Evolutionary conservation across 331 rosid species (phyloP).

Genomic region (Cydonia oblonga): DNA sequence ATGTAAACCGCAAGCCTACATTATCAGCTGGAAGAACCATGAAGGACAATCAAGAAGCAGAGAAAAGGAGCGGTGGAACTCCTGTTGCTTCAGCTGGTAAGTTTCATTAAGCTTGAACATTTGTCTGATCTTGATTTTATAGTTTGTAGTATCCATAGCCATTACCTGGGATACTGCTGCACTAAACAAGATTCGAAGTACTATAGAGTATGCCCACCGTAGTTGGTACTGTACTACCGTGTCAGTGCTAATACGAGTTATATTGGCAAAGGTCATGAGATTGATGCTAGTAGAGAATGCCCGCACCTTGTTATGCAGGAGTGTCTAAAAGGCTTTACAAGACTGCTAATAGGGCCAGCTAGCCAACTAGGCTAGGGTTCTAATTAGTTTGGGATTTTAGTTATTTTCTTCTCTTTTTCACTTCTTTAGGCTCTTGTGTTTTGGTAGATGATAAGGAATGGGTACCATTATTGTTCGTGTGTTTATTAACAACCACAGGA

Average conservation of each 20-base stretch:
- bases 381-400: neutral
- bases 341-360: neutral
- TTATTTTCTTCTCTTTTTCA: neutral
- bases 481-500: too few relatives aligned
- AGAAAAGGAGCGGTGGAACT: slow-evolving; percentile 33
- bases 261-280: neutral
- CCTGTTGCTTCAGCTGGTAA: slow-evolving; percentile 37
- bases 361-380: neutral
- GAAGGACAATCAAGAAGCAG: slow-evolving; percentile 56
- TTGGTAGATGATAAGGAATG: neutral
- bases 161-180: neutral
- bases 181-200: neutral
- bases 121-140: neutral
- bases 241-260: neutral
- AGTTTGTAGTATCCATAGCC: neutral
- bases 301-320: neutral
- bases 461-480: too few relatives aligned
- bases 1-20: slow-evolving; percentile 42
- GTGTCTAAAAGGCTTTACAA: neutral
- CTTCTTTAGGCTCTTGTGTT: neutral
- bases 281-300: neutral
- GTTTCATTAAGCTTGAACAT: slow-evolving; percentile 13
- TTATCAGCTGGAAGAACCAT: slow-evolving; percentile 45
- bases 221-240: neutral
- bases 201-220: neutral